Evolutionary conservation across 1,284 basidiomycete genomes (phyloP).

Genomic region (Moesziomyces sp.): DNA sequence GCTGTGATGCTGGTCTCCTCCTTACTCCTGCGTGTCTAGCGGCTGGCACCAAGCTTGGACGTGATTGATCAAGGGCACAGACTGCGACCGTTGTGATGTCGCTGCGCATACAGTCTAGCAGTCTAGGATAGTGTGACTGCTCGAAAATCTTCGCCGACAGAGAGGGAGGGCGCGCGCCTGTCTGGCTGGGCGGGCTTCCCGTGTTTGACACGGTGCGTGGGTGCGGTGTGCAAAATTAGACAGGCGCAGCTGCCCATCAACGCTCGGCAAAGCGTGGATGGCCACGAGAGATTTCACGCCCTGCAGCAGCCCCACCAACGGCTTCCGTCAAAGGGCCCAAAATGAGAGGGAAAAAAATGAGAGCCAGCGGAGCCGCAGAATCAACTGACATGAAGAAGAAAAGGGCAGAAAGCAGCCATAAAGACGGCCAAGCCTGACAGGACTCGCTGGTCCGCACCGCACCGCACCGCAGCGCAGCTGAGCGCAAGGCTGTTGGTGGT

Average conservation of each 20-base stretch:
- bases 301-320: background rate
- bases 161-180: background rate
- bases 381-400: background rate
- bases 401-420: no score
- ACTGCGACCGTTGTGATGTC: no score
- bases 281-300: constrained; percentile 2
- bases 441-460: no score
- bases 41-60: no score
- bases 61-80: no score
- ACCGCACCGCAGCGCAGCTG: no score
- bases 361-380: background rate
- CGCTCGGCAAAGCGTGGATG: constrained; percentile 8
- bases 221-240: constrained; percentile 18
- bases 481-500: no score
- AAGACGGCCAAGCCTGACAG: background rate
- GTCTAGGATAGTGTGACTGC: background rate
- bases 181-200: background rate
- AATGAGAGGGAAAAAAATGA: background rate
- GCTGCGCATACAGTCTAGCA: background rate
- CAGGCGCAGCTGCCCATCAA: constrained; percentile 8
- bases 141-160: background rate
- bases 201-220: constrained; percentile 12
- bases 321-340: background rate
- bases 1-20: no score
- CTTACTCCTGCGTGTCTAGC: no score